These are phyloP conservation scores for Saitozyma sp. DNA, from an alignment of 768 basidiomycete species.

Conservation along the genomic window DNA sequence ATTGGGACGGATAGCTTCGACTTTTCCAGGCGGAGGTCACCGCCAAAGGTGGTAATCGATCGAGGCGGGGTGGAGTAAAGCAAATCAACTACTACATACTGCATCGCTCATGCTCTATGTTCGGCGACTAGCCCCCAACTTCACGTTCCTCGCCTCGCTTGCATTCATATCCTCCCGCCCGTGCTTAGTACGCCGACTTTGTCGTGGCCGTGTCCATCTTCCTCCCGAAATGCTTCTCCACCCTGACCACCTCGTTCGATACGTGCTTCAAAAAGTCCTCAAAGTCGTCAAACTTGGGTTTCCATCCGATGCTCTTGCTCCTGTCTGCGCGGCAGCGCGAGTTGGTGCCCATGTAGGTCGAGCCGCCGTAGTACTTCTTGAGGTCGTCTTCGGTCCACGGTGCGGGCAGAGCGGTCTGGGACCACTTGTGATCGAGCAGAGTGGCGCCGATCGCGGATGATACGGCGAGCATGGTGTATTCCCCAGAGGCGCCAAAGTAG, in stretches of 20 bases:
- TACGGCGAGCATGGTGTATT: slow-evolving; percentile 39
- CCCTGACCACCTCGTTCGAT: slow-evolving; percentile 24
- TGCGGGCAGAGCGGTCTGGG: slow-evolving; percentile 30
- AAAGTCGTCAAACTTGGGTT: slow-evolving; percentile 35
- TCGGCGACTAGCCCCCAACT: background rate
- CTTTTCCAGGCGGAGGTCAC: background rate
- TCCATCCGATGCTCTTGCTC: slow-evolving; percentile 49
- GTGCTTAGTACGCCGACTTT: slow-evolving; percentile 9
- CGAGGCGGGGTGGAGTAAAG: background rate
- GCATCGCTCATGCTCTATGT: no score
- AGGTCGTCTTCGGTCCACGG: slow-evolving; percentile 44
- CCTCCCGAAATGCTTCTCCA: slow-evolving; percentile 28
- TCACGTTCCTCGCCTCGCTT: background rate
- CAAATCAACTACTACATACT: no score
- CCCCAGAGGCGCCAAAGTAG: slow-evolving; percentile 48
- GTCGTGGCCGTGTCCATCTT: slow-evolving; percentile 23
- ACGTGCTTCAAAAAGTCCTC: slow-evolving; percentile 26
- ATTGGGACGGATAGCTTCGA: background rate
- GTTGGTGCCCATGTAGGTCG: slow-evolving; percentile 37
- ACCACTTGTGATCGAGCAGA: slow-evolving; percentile 32
- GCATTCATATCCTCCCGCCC: background rate
- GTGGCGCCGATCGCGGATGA: slow-evolving; percentile 41
- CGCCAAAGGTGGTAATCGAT: background rate
- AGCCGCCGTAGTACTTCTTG: slow-evolving; percentile 46
- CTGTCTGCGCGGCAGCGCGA: slow-evolving; percentile 37